These are phyloP conservation scores for Lathyrus oleraceus DNA, from an alignment of 306 rosid species.

Conservation along the genomic window DNA sequence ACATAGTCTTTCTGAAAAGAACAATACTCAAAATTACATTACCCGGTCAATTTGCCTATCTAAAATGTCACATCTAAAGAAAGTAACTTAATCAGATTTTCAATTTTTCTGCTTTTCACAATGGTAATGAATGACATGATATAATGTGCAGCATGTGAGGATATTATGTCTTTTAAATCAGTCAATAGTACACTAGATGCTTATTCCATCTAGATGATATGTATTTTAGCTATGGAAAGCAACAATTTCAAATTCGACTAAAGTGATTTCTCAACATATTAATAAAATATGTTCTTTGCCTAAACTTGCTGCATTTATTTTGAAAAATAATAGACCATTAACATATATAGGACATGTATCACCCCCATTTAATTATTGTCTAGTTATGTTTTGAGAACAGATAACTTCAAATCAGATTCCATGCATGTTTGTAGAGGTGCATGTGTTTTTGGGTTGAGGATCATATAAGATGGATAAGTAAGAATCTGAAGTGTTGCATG, in stretches of 20 bases:
- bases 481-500: conserved; percentile 17
- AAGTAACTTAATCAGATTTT: neutral
- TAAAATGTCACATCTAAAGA: neutral
- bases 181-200: too few species aligned
- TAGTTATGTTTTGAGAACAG: conserved; percentile 2
- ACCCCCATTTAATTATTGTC: conserved; percentile 9
- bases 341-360: neutral
- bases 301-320: neutral
- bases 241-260: neutral
- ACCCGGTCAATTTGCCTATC: neutral
- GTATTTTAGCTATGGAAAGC: neutral
- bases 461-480: conserved; percentile 1
- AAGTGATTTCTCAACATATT: neutral
- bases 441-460: conserved; percentile 14
- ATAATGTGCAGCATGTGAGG: neutral
- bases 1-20: neutral
- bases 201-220: too few species aligned
- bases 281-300: conserved; percentile 26
- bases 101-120: neutral
- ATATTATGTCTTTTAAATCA: too few species aligned
- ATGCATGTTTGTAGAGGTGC: neutral
- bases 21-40: neutral
- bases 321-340: neutral
- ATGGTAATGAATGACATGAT: neutral
- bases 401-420: conserved; percentile 43